These are phyloP conservation scores for Cardiospermum halicacabum DNA, from an alignment of 345 rosid genomes.

Conservation along the genomic window DNA sequence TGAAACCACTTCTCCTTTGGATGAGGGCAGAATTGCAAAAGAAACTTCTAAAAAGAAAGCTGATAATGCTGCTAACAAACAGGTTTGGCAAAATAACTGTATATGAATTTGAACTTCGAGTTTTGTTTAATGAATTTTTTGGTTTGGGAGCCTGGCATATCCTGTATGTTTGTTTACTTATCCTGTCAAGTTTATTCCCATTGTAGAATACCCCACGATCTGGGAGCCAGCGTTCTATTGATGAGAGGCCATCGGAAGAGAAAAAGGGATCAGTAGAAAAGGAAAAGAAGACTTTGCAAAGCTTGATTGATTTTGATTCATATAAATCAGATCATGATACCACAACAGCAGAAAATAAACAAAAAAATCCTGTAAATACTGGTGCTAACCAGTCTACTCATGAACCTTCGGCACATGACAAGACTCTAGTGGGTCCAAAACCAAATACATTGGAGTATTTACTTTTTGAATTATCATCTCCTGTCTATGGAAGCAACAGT, in stretches of 20 bases:
- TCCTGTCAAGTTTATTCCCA: conserved; percentile 6
- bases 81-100: conserved; percentile 18
- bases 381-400: conserved; percentile 25
- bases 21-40: conserved; percentile 23
- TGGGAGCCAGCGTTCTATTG: conserved; percentile 10
- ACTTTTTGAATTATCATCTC: conserved; percentile 44
- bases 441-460: conserved; percentile 55
- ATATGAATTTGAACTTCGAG: conserved; percentile 2
- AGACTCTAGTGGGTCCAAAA: conserved; percentile 25
- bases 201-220: conserved; percentile 39
- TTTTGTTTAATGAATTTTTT: not conserved
- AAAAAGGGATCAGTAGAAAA: conserved; percentile 20
- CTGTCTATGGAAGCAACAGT: conserved; percentile 16
- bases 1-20: conserved; percentile 22
- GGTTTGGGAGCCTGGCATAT: not conserved
- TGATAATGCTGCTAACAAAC: conserved; percentile 17
- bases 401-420: conserved; percentile 26
- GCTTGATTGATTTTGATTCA: conserved; percentile 33
- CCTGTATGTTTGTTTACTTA: not conserved
- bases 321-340: conserved; percentile 27
- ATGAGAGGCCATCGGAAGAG: conserved; percentile 17
- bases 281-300: conserved; percentile 20
- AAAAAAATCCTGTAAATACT: conserved; percentile 20
- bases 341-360: conserved; percentile 14
- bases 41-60: conserved; percentile 22